Evolutionary conservation across 148 eudicot species (phyloP), one percentile per base, ranked within the genome.

Genomic region (Tetragonia tetragonoides): DNA sequence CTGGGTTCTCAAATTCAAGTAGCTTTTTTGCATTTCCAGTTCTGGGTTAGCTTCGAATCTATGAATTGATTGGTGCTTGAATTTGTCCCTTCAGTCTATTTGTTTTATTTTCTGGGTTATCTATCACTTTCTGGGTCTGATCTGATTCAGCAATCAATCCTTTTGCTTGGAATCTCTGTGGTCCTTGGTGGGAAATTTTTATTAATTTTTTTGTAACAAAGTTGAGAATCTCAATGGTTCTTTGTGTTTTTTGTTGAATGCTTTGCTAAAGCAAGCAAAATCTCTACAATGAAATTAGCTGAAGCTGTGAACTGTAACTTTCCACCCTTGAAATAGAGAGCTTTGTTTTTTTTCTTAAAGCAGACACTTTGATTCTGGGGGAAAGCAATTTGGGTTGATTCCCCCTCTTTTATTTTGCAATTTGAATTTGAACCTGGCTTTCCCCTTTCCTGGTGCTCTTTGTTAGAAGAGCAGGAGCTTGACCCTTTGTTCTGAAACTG

Each of bases 381-480:
- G 78, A 79, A 83, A 83, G 85, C 80, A 78, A 56, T 64, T 69
- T 78, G 61, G 78, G 24, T 34, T 82, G 79, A 67, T 72, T 83
- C 82, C 77, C 78, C 72, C 64, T 6, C 11, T n/a, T n/a, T n/a
- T 4, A 17, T 5, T 56, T 71, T 75, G 75, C 18, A 71, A 74
- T 76, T 88, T 84, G 81, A 89, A 85, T 67, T 73, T 77, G 70
- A 81, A 72, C 77, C 77, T 73, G 46, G 60, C 75, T 84, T 84
- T 77, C 70, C 47, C 46, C 51, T 47, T 68, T 23, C 28, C 57
- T 66, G 28, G 72, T 63, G 69, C 23, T 78, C 66, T 60, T 67
- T 80, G 81, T 39, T 81, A 41, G 65, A 77, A 80, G 82, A 71
- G 78, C 3, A 7, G 0, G 28, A 40, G 24, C 16, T 72, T 72